Base-by-base conservation (phyloP, 1,284 basidiomycete species). In the Cutaneotrichosporon sp. region DNA sequence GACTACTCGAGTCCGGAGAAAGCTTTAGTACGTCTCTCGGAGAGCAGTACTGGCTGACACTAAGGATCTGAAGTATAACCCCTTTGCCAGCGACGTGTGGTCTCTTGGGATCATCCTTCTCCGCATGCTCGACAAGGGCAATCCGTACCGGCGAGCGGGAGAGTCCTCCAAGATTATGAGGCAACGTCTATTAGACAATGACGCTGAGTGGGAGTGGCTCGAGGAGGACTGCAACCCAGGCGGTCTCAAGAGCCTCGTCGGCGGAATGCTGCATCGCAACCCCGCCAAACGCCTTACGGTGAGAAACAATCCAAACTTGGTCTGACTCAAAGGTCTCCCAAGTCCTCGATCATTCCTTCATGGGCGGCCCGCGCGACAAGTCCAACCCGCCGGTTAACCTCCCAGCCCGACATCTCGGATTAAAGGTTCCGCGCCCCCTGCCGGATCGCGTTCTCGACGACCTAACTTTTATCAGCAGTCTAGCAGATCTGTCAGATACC, bases 1-100 rank as follows among this genome's bases (percentile, higher is more conserved):
- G 69, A 74, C 20, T 76, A 74, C 51, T 64, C 68, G 7, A 70
- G 69, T 55, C 74, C 74, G 0, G 66, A 72, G 50, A 76, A 76
- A 54, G 56, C 66, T 7, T 59, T 57, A 5, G 72, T 72, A n/a
- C n/a, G n/a, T n/a, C n/a, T n/a, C n/a, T n/a, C n/a, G n/a, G n/a
- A n/a, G 41, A 54, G 68, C 56, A 5, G 12, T 10, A 22, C 12
- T 23, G n/a, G 22, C 49, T 54, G 8, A 59, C 37, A n/a, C 8
- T 1, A 41, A 74, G 70, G 63, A 68, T 33, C 13, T 36, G 0
- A 17, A 15, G 4, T 74, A 74, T 45, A 61, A 73, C 30, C 67
- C 72, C 2, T 55, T 55, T n/a, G 61, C 66, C 1, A 69, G 63
- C 54, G 74, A 76, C 43, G 65, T 76, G 8, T 74, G 72, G 67